These are phyloP conservation scores for Stachybotrys chlorohalonatus DNA, from an alignment of 2,329 filamentous ascomycete genomes.

Conservation along the genomic window DNA sequence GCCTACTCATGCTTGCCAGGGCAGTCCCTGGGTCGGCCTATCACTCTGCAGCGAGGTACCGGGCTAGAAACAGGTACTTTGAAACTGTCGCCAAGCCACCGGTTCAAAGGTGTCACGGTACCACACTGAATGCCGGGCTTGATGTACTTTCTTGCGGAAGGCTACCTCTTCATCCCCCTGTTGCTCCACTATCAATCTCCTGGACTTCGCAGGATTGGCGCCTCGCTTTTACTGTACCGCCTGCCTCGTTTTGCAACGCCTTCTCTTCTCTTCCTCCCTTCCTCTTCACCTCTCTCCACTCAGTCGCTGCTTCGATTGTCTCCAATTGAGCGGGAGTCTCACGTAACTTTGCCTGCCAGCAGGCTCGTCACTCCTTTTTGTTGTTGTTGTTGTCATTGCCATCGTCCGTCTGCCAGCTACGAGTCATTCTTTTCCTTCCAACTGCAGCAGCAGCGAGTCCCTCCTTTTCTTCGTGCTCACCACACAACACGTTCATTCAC, in stretches of 20 bases:
- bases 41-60: background rate
- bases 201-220: background rate
- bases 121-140: background rate
- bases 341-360: slow-evolving; percentile 38
- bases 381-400: slow-evolving; percentile 7
- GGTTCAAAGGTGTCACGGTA: too few species aligned
- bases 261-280: slow-evolving; percentile 15
- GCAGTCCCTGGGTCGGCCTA: background rate
- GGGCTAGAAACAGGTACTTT: background rate
- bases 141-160: background rate
- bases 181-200: background rate
- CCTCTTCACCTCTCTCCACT: slow-evolving; percentile 15
- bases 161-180: background rate
- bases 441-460: slow-evolving; percentile 2
- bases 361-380: slow-evolving; percentile 37
- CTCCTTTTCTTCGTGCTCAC: slow-evolving; percentile 5
- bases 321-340: slow-evolving; percentile 22
- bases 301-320: slow-evolving; percentile 21
- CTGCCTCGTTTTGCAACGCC: slow-evolving; percentile 4
- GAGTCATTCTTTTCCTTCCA: background rate
- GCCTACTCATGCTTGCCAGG: background rate
- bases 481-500: background rate
- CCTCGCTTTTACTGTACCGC: background rate
- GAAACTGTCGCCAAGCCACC: background rate
- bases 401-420: background rate